Evolutionary conservation across 1,284 basidiomycete genomes (phyloP), one percentile per base, ranked within the genome.

Genomic region (Cystobasidium slooffiae): DNA sequence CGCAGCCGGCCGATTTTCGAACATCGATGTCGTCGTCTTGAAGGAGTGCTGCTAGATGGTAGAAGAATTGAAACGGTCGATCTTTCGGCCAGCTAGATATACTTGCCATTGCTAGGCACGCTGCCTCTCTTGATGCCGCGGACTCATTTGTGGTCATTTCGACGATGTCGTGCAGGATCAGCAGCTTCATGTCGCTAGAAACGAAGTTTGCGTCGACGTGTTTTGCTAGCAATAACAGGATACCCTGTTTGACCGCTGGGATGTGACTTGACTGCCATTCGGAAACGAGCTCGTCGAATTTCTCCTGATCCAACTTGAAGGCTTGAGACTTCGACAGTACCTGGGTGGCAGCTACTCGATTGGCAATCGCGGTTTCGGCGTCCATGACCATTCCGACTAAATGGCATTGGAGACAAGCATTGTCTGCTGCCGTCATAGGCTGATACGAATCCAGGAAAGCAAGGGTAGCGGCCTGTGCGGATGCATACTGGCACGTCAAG

Each of bases 11-110:
- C 9, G 20, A n/a, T 9, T 41, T n/a, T 8, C 70, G 62, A 6
- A 73, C 46, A n/a, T 53, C 51, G 39, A 66, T 47, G 16, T 73
- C 63, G 20, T 73, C 70, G 22, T 73, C 70, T 58, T 73, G 70
- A 14, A 73, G 41, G 20, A 73, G 59, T 20, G 31, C n/a, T 6
- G 66, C 39, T 39, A 73, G 44, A 14, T 46, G 41, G 56, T 39
- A n/a, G 14, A 9, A 24, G 56, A 44, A 47, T 6, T 43, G 56
- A 18, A 59, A 59, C 6, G 56, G 56, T 39, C 43, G 22, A 6
- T 59, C 56, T 43, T 59, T 41, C 37, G 43, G 14, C 56, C 56
- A 59, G 56, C 8, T 41, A 6, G 16, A 18, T n/a, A 41, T n/a
- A 41, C 7, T 59, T 8, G 39, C 14, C 66, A 46, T 46, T 22